Evolutionary conservation across 306 rosid genomes (phyloP), one percentile per base, ranked within the genome.

Genomic region (Quercus robur): DNA sequence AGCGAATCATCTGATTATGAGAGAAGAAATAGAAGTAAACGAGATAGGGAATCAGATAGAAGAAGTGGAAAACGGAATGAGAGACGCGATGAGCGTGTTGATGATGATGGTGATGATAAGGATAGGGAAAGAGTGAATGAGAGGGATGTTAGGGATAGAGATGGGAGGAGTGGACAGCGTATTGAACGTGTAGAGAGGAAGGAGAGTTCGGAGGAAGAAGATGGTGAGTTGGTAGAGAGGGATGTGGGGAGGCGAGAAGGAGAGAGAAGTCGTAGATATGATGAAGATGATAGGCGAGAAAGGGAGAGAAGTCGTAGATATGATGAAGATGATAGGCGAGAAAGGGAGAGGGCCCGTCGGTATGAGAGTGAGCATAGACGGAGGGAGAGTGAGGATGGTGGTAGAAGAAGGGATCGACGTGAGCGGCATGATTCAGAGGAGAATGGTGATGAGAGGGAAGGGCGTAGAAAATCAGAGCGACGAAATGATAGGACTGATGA

Each of bases 151-250:
- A 74, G 70, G 68, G 86, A 80, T 71, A 75, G 68, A 55, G 84
- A 52, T 76, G 80, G 78, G 58, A 51, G 85, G 59, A 78, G 78
- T 44, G 41, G 85, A 49, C 41, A 79, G 77, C 49, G 8, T 52
- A 78, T 74, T 61, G 85, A 68, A 6, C 70, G 44, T 15, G 55
- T n/a, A 70, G 81, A 41, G 38, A 73, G 70, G 35, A 80, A 80
- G 68, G 83, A 46, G 74, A 80, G 69, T 75, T 72, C 72, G 56
- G 82, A 66, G 20, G 90, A 89, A 80, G 91, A 89, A 80, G 91
- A 80, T 56, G 84, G 83, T 1, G 83, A 84, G 83, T 54, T 71
- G 69, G 54, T 71, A 23, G 83, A 77, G 57, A 75, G 56, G 78
- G 84, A 82, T 12, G 68, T 62, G 69, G 77, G 25, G 12, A 72